Base-by-base conservation (phyloP, 2,329 filamentous ascomycete species). In the Phialophora macrospora region DNA sequence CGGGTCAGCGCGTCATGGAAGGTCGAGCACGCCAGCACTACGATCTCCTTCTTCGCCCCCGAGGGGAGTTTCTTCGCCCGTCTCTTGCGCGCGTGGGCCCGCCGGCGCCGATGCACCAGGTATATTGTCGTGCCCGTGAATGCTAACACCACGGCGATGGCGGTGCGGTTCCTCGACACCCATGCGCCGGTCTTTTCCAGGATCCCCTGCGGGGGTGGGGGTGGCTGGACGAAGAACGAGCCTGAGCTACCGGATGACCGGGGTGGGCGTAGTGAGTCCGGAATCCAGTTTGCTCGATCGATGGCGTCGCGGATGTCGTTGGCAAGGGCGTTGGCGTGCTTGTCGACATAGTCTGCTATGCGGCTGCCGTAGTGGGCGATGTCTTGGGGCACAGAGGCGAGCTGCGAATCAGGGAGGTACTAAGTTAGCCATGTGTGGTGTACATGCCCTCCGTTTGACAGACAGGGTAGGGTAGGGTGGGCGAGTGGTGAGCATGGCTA, bases 1-100 rank as follows among this genome's bases (percentile, higher is more conserved):
- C 89, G 90, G 6, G 92, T 94, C 74, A 97, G 83, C 17, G 93
- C 90, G 73, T 96, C 88, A 57, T 89, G 87, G 6, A 72, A 72
- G 2, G 92, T 90, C 22, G 92, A 93, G n/a, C 94, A 94, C 24
- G 93, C 93, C 68, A 98, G 85, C 30, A 98, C 90, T 44, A 90
- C 83, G 61, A 98, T 94, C 77, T 99, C 95, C 69, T 89, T 88
- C 60, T 95, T 86, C 3, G 91, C 92, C 26, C 95, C 95, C 79
- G 92, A 96, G 57, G 85, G 84, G 2, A 92, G 91, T 62, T 90
- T 87, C 78, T 85, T 89, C 11, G 93, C 95, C 68, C 92, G 87
- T 70, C 94, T 86, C 77, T 88, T 89, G 72, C 82, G 83, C 38
- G 80, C 82, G 70, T 84, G 78, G 56, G 81, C 77, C 61, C 84